Base-by-base conservation (phyloP, 495 filamentous ascomycete species). In the Cercophora scortea region DNA sequence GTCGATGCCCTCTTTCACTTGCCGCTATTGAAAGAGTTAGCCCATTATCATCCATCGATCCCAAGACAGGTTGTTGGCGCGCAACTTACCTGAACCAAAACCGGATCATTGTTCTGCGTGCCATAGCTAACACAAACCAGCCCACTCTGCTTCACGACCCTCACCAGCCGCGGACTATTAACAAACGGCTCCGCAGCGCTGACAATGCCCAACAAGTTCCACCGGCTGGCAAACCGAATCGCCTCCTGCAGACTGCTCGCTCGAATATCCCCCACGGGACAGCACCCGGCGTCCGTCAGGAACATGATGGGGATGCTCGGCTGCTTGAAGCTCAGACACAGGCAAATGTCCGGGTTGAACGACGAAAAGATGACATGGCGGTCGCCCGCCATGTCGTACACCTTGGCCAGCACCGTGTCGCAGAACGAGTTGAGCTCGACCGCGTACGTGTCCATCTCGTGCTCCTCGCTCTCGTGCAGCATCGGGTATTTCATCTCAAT, bases 401-500 rank as follows among this genome's bases (percentile, higher is more conserved):
- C 91, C 64, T 87, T 92, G 19, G 73, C 79, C 4, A 99, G 76
- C 9, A 99, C 86, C 3, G 89, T 93, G 65, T 99, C 92, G 61
- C 95, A 92, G 66, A 96, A 99, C 4, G 86, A 89, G 68, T 99
- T 99, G 54, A 97, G 81, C 70, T 99, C 94, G 43, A 99, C 87
- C 6, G 89, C 92, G 64, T 93, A 96, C 8, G 89, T 88, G 63
- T 97, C 94, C 94, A 99, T 97, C 57, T 94, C 90, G 55, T 95
- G 85, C 65, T 93, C 87, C 65, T 95, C 89, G 60, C 78, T 85
- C 74, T 99, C 94, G 61, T 88, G 83, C 45, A 97, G 81, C 90
- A 96, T 96, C 17, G 94, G 94, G 66, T 99, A 99, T 66, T 97
- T 99, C 77, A 99, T 85, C 74, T 99, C 94, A 57, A 99, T 95